These are phyloP conservation scores for Paraphoma chrysanthemicola DNA, from an alignment of 2,329 filamentous ascomycete genomes.

Conservation along the genomic window DNA sequence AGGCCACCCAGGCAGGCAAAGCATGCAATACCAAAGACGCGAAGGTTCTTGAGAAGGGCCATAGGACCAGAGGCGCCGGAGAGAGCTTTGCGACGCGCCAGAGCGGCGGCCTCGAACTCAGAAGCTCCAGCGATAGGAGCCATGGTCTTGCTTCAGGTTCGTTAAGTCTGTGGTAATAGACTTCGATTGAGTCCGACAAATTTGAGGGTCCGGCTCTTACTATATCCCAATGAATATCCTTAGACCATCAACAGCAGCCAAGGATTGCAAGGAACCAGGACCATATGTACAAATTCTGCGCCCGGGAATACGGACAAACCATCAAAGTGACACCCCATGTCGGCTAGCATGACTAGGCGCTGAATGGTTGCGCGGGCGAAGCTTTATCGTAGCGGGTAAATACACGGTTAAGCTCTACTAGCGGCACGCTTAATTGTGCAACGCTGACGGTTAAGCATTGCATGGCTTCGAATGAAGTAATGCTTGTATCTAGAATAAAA, in stretches of 20 bases:
- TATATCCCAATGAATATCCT: not conserved
- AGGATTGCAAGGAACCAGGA: not conserved
- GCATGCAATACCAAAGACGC: slow-evolving; percentile 62
- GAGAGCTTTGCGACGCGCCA: slow-evolving; percentile 50
- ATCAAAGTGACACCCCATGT: slow-evolving; percentile 15
- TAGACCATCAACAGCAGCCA: slow-evolving; percentile 1
- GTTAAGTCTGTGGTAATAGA: not conserved
- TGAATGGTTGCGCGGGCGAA: slow-evolving; percentile 11
- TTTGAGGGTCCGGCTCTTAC: slow-evolving; percentile 6
- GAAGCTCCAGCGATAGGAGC: slow-evolving; percentile 46
- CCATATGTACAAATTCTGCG: slow-evolving; percentile 8
- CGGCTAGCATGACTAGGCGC: slow-evolving; percentile 6
- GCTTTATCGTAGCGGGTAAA: slow-evolving; percentile 25
- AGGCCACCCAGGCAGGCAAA: slow-evolving; percentile 61
- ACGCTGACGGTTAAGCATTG: slow-evolving; percentile 3
- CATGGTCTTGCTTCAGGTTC: slow-evolving; percentile 28
- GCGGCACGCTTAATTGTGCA: slow-evolving; percentile 9
- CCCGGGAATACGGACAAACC: slow-evolving; percentile 5
- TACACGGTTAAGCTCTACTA: slow-evolving; percentile 19
- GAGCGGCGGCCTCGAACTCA: slow-evolving; percentile 50
- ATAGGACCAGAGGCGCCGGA: slow-evolving; percentile 51
- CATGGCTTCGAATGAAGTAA: not conserved
- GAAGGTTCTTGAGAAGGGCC: slow-evolving; percentile 59
- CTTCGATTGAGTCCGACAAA: slow-evolving; percentile 1
- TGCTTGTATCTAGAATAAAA: slow-evolving; percentile 1